These are phyloP conservation scores for Boletellus emodensis DNA, from an alignment of 768 basidiomycete species.

Conservation along the genomic window DNA sequence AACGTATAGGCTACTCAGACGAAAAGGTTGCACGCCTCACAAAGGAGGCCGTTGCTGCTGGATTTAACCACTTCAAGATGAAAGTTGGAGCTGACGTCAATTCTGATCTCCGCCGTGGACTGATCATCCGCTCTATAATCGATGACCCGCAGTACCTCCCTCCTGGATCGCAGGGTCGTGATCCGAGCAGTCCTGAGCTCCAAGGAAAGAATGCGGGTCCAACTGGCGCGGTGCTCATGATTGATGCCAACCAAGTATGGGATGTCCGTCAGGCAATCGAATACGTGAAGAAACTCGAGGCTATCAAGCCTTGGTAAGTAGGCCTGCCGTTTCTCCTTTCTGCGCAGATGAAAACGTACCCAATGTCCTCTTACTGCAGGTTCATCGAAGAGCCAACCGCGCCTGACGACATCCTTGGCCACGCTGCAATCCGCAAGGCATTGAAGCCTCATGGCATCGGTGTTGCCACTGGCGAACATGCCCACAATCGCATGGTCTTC, in stretches of 20 bases:
- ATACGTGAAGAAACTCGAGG: constrained; percentile 75
- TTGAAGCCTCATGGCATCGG: constrained; percentile 82
- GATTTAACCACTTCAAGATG: constrained; percentile 99
- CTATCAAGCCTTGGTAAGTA: constrained; percentile 80
- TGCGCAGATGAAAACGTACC: background rate
- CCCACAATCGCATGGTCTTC: constrained; percentile 95
- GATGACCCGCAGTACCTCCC: constrained; percentile 87
- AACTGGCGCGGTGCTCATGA: constrained; percentile 92
- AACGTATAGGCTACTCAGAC: constrained; percentile 70
- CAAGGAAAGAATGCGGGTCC: constrained; percentile 92
- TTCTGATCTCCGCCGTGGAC: constrained; percentile 82
- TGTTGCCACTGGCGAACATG: constrained; percentile 95
- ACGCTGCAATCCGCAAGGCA: constrained; percentile 78
- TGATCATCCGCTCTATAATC: constrained; percentile 90
- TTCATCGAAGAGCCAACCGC: constrained; percentile 98
- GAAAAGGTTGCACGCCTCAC: constrained; percentile 88
- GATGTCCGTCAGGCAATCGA: constrained; percentile 92
- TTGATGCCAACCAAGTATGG: constrained; percentile 97
- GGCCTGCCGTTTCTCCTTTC: background rate
- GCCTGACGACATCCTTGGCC: constrained; percentile 89
- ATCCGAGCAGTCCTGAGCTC: constrained; percentile 59
- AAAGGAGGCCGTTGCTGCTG: constrained; percentile 75
- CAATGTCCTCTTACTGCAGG: constrained; percentile 37
- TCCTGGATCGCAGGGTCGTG: constrained; percentile 48
- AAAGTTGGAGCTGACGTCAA: constrained; percentile 87